Evolutionary conservation across 176 grass and related monocot species (phyloP).

Genomic region (Ensete ventricosum): DNA sequence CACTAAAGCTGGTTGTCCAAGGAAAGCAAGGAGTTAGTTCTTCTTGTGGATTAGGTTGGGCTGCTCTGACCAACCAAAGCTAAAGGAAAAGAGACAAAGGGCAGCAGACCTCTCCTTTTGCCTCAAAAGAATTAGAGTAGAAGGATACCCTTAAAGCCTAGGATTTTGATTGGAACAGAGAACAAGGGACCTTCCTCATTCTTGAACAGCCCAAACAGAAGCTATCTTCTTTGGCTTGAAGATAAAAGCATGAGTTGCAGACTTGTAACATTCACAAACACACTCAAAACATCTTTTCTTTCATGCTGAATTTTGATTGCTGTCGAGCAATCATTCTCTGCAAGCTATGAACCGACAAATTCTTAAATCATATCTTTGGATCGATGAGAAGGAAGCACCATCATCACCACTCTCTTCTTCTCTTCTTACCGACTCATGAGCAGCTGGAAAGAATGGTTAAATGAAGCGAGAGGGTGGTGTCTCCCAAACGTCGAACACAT

Average conservation of each 20-base stretch:
- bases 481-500: conserved; percentile 98
- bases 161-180: not conserved
- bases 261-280: not conserved
- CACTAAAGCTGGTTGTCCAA: not conserved
- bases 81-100: not conserved
- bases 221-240: not conserved
- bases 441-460: no score
- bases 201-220: not conserved
- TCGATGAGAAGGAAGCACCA: not conserved
- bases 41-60: not conserved
- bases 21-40: not conserved
- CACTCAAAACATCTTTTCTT: not conserved
- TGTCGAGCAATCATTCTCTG: no score
- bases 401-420: no score
- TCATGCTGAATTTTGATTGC: not conserved
- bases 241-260: not conserved
- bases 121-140: not conserved
- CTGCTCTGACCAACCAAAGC: not conserved
- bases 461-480: conserved; percentile 47
- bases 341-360: no score
- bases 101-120: not conserved
- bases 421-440: no score
- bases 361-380: no score
- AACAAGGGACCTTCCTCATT: not conserved
- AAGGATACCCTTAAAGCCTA: not conserved